phyloP scores from a whole-genome alignment of 305 asterid species.

The Euphrasia arctica region DNA sequence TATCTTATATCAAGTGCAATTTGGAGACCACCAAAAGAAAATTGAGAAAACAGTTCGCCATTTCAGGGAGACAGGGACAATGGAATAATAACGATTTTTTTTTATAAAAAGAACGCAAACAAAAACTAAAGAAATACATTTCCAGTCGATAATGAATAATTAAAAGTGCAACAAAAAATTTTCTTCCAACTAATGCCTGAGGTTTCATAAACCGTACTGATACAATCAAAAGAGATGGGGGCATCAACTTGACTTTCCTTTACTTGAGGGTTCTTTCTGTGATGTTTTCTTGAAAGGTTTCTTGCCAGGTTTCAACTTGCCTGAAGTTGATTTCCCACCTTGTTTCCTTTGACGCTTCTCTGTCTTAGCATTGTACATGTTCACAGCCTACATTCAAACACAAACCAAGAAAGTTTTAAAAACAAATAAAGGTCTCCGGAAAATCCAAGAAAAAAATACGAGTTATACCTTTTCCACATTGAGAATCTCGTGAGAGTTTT shows the following conservation, averaged over 20 bases:
- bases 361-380: conserved; percentile 81
- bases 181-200: no score
- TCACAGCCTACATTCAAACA: conserved; percentile 65
- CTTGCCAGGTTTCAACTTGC: conserved; percentile 42
- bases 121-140: no score
- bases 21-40: no score
- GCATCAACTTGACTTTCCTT: conserved; percentile 56
- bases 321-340: conserved; percentile 29
- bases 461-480: conserved; percentile 75
- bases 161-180: no score
- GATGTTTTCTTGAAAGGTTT: conserved; percentile 68
- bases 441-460: not conserved
- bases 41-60: no score
- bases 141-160: no score
- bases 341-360: conserved; percentile 59
- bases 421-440: not conserved
- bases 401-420: conserved; percentile 3
- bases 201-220: not conserved
- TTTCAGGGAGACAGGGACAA: no score
- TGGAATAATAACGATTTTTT: no score
- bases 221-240: not conserved
- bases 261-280: conserved; percentile 40
- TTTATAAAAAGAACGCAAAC: no score
- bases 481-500: conserved; percentile 84
- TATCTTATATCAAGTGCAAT: no score